Conservation (phyloP, 495 filamentous ascomycete genomes). For the Hypoxylon cercidicola region DNA sequence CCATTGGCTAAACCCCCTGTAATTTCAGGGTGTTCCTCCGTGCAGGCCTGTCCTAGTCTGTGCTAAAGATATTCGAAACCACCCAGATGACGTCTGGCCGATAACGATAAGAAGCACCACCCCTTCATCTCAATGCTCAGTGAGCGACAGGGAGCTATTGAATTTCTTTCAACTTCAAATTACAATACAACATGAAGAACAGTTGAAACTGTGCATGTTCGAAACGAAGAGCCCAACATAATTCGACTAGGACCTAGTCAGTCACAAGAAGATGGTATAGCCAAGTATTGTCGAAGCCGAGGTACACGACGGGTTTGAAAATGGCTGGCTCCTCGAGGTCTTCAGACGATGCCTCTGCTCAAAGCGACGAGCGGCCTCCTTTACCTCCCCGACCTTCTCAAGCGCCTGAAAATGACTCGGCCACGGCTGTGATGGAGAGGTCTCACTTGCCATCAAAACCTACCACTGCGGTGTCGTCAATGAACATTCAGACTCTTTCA, state of each 20-base stretch:
- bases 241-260: neutral
- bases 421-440: constrained; percentile 37
- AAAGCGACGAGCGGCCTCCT: constrained; percentile 60
- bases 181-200: constrained; percentile 4
- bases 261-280: constrained; percentile 38
- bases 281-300: constrained; percentile 9
- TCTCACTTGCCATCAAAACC: constrained; percentile 72
- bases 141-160: constrained; percentile 6
- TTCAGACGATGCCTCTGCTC: constrained; percentile 20
- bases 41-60: neutral
- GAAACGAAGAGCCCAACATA: too few species aligned
- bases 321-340: constrained; percentile 41
- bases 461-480: constrained; percentile 83
- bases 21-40: constrained; percentile 24
- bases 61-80: constrained; percentile 37
- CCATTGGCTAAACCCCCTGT: constrained; percentile 30
- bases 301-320: constrained; percentile 38
- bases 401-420: constrained; percentile 11
- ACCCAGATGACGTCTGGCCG: constrained; percentile 32
- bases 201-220: neutral
- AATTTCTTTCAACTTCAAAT: constrained; percentile 1
- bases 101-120: constrained; percentile 38
- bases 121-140: constrained; percentile 2
- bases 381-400: constrained; percentile 72
- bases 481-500: constrained; percentile 79